These are phyloP conservation scores for Cordyceps farinosa DNA, from an alignment of 2,329 filamentous ascomycete genomes.

Conservation along the genomic window DNA sequence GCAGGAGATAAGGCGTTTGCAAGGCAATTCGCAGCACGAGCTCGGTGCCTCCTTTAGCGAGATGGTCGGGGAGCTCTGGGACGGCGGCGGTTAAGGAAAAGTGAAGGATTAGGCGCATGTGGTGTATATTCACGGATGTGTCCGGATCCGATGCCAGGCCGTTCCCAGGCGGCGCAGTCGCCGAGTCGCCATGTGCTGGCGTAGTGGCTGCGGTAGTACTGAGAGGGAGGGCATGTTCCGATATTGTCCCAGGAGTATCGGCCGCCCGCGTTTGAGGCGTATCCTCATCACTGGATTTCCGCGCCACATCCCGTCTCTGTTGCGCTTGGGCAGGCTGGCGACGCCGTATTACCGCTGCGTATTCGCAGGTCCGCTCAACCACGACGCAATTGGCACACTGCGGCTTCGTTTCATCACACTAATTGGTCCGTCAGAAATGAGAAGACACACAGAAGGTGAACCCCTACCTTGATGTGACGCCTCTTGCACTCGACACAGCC, in stretches of 20 bases:
- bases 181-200: background rate
- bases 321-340: background rate
- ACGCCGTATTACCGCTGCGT: slow-evolving; percentile 1
- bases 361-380: background rate
- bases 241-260: no score
- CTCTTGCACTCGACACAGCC: slow-evolving; percentile 34
- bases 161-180: background rate
- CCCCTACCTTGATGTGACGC: slow-evolving; percentile 32
- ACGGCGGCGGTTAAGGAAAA: background rate
- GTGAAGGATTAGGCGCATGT: slow-evolving; percentile 8
- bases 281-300: background rate
- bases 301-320: background rate
- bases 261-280: background rate
- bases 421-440: slow-evolving; percentile 18
- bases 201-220: background rate
- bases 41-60: background rate
- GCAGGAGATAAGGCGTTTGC: slow-evolving; percentile 11
- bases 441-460: no score
- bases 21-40: slow-evolving; percentile 1
- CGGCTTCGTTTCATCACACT: slow-evolving; percentile 37
- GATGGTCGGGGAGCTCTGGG: background rate
- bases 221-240: background rate
- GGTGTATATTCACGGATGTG: background rate
- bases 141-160: background rate
- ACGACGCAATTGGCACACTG: slow-evolving; percentile 33